Evolutionary conservation across 2,329 filamentous ascomycete genomes (phyloP), one percentile per base, ranked within the genome.

Genomic region (Colletotrichum nymphaeae): DNA sequence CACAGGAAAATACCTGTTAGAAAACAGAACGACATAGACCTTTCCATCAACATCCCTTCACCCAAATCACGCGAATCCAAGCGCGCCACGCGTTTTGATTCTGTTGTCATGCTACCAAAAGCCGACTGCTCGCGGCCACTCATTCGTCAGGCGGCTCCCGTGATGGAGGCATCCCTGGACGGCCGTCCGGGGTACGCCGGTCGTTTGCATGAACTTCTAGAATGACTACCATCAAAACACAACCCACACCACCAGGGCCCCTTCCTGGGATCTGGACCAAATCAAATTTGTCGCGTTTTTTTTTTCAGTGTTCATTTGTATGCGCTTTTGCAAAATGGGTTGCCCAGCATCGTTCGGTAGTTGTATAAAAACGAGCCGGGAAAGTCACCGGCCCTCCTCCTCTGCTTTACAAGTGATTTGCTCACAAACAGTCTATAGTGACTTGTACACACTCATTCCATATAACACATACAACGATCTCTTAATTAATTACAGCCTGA

Each of bases 131-230:
- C 14, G 22, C 7, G 24, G 24, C 55, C 55, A 42, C 19, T 57
- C 32, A 42, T 56, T 52, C 58, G 56, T 19, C 71, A 19, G 19
- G 32, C 12, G 30, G 56, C 28, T n/a, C 24, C 30, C 35, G 22
- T 24, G 37, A 71, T 22, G 46, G 49, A 57, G 35, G 46, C 67
- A 70, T 49, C 60, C 60, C 62, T 71, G n/a, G 53, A 56, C 62
- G 71, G 69, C 52, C 30, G 30, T 53, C 66, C 70, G 35, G 73
- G 73, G 55, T 75, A 63, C 58, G 73, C 71, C 53, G 57, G 67
- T 42, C 37, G 32, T 69, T 69, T 68, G 76, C 76, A 77, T 77
- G 75, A 77, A 76, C 58, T 74, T 67, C 58, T 72, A 70, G 71
- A 77, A 76, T 75, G 73, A 69, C 30, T 57, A 67, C 58, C 73